Percentiles rank a stretch among this genome's conserved stretches.
Conservation (phyloP, 108 stramenopile genomes). For the Fragilaria radians region DNA sequence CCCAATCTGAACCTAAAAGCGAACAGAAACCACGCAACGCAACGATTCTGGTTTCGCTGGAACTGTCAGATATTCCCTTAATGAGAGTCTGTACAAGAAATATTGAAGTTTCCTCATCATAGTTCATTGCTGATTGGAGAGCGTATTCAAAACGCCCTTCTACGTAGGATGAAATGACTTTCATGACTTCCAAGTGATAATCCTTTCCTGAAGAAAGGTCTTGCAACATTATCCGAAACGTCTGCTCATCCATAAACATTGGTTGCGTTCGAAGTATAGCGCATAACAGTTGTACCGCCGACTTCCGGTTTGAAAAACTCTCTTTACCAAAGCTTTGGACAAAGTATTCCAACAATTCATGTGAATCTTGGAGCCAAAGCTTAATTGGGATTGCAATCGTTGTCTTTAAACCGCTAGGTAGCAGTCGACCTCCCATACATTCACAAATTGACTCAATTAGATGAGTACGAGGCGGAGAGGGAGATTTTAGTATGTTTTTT, state of each 20-base stretch:
- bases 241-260: not conserved
- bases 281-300: not conserved
- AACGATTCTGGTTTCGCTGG: not conserved
- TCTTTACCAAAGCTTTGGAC: not conserved
- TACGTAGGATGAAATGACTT: not conserved
- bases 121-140: not conserved
- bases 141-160: not conserved
- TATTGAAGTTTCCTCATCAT: not conserved
- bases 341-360: not conserved
- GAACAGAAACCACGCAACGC: not conserved
- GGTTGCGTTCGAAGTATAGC: slow-evolving; percentile 1
- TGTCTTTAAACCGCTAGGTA: not conserved
- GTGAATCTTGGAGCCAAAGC: not conserved
- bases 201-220: not conserved
- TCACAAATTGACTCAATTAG: not conserved
- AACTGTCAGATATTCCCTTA: not conserved
- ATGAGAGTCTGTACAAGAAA: not conserved
- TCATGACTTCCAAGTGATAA: not conserved
- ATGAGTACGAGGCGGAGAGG: not conserved
- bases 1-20: not conserved
- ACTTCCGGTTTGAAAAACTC: too few species aligned
- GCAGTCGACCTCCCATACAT: slow-evolving; percentile 7
- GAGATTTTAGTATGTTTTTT: not conserved
- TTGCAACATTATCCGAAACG: slow-evolving; percentile 1
- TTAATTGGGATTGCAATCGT: not conserved